Evolutionary conservation across 2,329 filamentous ascomycete species (phyloP).

Genomic region (Chaetomium sp.): DNA sequence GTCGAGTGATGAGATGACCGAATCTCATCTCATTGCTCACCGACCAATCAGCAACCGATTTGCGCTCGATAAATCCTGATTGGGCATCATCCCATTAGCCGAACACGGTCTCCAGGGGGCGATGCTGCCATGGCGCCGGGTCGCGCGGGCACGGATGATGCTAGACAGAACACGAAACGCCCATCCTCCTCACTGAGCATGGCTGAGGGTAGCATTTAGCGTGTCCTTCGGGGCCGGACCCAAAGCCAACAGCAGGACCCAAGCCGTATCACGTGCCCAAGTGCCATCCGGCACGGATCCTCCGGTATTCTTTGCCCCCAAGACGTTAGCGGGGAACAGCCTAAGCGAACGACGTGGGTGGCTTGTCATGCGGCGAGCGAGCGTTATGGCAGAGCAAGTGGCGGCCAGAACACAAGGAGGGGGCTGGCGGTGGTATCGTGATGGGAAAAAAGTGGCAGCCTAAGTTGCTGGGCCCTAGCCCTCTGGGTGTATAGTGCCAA

Average conservation of each 20-base stretch:
- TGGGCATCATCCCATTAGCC: neutral
- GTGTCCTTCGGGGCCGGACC: conserved; percentile 2
- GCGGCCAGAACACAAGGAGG: conserved; percentile 17
- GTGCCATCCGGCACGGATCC: neutral
- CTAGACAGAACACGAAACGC: neutral
- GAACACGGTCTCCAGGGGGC: neutral
- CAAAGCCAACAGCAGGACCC: neutral
- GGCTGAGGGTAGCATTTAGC: conserved; percentile 5
- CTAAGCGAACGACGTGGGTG: conserved; percentile 3
- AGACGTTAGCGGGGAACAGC: neutral
- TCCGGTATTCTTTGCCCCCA: conserved; percentile 3
- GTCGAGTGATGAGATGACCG: neutral
- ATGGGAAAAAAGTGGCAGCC: conserved; percentile 16
- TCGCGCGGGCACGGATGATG: neutral
- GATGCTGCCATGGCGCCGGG: conserved; percentile 2
- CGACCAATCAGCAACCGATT: neutral
- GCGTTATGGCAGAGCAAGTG: neutral
- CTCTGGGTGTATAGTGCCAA: neutral
- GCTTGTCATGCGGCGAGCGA: conserved; percentile 15
- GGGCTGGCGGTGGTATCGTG: conserved; percentile 8
- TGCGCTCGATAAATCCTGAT: neutral
- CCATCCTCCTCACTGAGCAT: neutral
- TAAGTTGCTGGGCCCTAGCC: neutral
- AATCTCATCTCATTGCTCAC: neutral
- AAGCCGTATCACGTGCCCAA: neutral